Evolutionary conservation across 352 stramenopile species (phyloP).

Genomic region (Phytophthora litchii): DNA sequence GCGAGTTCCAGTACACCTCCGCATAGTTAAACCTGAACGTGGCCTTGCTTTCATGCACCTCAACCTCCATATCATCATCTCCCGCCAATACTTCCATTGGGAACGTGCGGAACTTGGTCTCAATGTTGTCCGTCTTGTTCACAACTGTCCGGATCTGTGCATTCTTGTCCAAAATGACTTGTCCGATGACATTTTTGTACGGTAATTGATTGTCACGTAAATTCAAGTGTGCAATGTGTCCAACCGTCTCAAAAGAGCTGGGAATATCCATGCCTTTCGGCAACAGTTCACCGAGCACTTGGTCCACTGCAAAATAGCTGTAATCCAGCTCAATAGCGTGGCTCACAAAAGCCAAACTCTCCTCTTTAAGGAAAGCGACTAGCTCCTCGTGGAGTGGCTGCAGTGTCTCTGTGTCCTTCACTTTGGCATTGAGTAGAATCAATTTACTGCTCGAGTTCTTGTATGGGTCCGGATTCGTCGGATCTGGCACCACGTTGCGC

Average conservation of each 20-base stretch:
- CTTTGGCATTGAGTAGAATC: slow-evolving; percentile 70
- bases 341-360: slow-evolving; percentile 66
- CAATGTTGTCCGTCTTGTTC: slow-evolving; percentile 97
- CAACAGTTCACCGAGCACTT: slow-evolving; percentile 86
- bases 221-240: slow-evolving; percentile 98
- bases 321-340: slow-evolving; percentile 82
- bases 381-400: slow-evolving; percentile 58
- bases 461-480: slow-evolving; percentile 60
- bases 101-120: slow-evolving; percentile 96
- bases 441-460: slow-evolving; percentile 76
- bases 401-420: slow-evolving; percentile 61
- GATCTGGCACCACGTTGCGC: slow-evolving; percentile 78
- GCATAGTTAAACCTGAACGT: slow-evolving; percentile 95
- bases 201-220: slow-evolving; percentile 93
- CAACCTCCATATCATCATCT: slow-evolving; percentile 84
- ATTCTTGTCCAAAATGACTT: slow-evolving; percentile 99
- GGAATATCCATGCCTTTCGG: slow-evolving; percentile 87
- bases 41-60: slow-evolving; percentile 94
- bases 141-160: slow-evolving; percentile 94
- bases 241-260: slow-evolving; percentile 96
- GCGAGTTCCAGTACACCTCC: slow-evolving; percentile 98
- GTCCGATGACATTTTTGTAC: slow-evolving; percentile 97
- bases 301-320: slow-evolving; percentile 77
- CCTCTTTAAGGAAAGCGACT: slow-evolving; percentile 52
- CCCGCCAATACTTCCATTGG: slow-evolving; percentile 95